Conservation (phyloP, 768 basidiomycete genomes). For the Agrocybe chaxingu region DNA sequence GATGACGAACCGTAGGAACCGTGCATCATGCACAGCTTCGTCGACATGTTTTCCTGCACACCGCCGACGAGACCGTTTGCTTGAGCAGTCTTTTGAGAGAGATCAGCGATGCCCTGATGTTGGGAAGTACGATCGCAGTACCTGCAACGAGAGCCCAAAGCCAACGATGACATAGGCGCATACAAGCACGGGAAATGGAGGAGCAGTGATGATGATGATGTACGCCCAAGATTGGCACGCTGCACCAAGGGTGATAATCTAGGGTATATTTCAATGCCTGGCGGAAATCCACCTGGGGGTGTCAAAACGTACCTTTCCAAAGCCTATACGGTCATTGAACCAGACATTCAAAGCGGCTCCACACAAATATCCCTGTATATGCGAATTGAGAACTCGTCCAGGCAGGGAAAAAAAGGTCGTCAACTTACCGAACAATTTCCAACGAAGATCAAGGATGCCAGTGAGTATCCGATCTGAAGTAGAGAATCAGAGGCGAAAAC, state of each 20-base stretch:
- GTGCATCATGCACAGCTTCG: conserved; percentile 68
- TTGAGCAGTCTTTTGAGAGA: conserved; percentile 53
- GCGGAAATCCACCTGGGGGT: background rate
- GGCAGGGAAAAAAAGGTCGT: background rate
- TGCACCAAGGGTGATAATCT: conserved; percentile 34
- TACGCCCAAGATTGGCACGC: conserved; percentile 50
- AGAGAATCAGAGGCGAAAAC: background rate
- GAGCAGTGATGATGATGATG: conserved; percentile 46
- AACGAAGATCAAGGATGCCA: conserved; percentile 21
- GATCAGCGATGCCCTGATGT: background rate
- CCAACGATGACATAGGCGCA: conserved; percentile 42
- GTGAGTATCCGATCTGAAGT: conserved; percentile 16
- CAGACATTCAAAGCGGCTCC: conserved; percentile 37
- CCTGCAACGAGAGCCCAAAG: conserved; percentile 42
- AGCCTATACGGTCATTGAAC: conserved; percentile 33
- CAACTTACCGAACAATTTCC: conserved; percentile 17
- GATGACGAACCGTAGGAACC: conserved; percentile 51
- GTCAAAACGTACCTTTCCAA: conserved; percentile 34
- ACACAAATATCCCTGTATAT: conserved; percentile 32
- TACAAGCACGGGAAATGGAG: conserved; percentile 62
- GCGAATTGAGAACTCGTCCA: background rate
- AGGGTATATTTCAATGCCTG: background rate
- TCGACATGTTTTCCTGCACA: conserved; percentile 49
- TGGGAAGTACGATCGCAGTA: conserved; percentile 13
- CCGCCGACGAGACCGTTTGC: conserved; percentile 66